Percentiles rank a stretch among this genome's conserved stretches.
phyloP scores from a whole-genome alignment of 495 filamentous ascomycete species.

The Hypomontagnella submonticulosa region DNA sequence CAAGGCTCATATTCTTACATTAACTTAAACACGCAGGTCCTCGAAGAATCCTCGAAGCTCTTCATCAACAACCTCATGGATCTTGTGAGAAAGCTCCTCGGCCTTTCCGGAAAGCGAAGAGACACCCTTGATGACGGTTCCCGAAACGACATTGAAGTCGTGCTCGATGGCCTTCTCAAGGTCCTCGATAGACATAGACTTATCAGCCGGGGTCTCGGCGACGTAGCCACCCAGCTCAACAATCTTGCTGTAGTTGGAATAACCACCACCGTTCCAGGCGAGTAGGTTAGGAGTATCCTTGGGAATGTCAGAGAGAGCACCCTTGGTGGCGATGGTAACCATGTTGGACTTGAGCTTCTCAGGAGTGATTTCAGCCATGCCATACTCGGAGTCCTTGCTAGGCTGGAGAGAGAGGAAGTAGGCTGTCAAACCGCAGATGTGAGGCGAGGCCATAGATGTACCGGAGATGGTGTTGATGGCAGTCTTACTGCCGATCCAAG shows the following conservation, averaged over 20 bases:
- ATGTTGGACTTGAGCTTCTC: conserved; percentile 92
- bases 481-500: conserved; percentile 95
- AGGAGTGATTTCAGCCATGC: conserved; percentile 88
- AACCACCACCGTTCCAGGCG: conserved; percentile 98
- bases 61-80: conserved; percentile 67
- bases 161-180: conserved; percentile 71
- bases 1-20: conserved; percentile 4
- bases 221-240: conserved; percentile 73
- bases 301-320: conserved; percentile 85
- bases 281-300: conserved; percentile 84
- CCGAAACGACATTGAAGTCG: conserved; percentile 65
- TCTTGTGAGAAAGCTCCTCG: conserved; percentile 61
- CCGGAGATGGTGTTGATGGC: conserved; percentile 98
- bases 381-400: conserved; percentile 84
- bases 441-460: conserved; percentile 99
- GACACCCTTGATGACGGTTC: conserved; percentile 61
- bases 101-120: conserved; percentile 60
- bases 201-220: conserved; percentile 50
- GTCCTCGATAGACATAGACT: conserved; percentile 58
- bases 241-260: conserved; percentile 88
- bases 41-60: conserved; percentile 76
- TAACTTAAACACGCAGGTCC: conserved; percentile 60
- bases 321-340: conserved; percentile 83
- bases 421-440: conserved; percentile 94
- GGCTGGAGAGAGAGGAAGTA: conserved; percentile 98